These are phyloP conservation scores for Skeletonema tropicum DNA, from an alignment of 108 stramenopile genomes.

Conservation along the genomic window DNA sequence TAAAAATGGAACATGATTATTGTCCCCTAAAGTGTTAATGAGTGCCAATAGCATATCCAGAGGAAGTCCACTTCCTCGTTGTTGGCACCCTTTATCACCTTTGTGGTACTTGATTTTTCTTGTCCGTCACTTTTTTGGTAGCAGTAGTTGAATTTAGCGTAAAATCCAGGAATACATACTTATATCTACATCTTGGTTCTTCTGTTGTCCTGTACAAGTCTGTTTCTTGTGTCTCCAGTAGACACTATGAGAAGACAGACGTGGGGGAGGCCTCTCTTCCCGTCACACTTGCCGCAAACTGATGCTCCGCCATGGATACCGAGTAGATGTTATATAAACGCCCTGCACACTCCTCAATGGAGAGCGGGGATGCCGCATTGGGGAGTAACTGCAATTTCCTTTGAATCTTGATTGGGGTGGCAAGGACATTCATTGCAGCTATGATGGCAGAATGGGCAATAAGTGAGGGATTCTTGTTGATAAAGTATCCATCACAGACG, in stretches of 20 bases:
- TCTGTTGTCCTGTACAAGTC: background rate
- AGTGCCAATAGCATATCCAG: background rate
- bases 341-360: background rate
- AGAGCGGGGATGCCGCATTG: background rate
- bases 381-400: background rate
- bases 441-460: slow-evolving; percentile 24
- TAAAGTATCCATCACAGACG: slow-evolving; percentile 16
- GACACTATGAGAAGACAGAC: background rate
- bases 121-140: background rate
- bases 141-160: background rate
- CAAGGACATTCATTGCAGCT: slow-evolving; percentile 12
- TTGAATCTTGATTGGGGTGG: background rate
- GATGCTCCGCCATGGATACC: background rate
- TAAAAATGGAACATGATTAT: too few relatives aligned
- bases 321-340: background rate
- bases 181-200: too few relatives aligned
- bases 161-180: too few relatives aligned
- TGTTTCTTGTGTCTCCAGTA: background rate
- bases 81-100: background rate
- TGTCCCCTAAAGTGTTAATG: too few relatives aligned
- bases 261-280: slow-evolving; percentile 1
- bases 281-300: background rate
- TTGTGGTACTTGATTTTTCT: background rate
- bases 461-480: slow-evolving; percentile 15
- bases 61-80: background rate